phyloP scores from a whole-genome alignment of 2,329 filamentous ascomycete genomes.

The Aspergillus brasiliensis region DNA sequence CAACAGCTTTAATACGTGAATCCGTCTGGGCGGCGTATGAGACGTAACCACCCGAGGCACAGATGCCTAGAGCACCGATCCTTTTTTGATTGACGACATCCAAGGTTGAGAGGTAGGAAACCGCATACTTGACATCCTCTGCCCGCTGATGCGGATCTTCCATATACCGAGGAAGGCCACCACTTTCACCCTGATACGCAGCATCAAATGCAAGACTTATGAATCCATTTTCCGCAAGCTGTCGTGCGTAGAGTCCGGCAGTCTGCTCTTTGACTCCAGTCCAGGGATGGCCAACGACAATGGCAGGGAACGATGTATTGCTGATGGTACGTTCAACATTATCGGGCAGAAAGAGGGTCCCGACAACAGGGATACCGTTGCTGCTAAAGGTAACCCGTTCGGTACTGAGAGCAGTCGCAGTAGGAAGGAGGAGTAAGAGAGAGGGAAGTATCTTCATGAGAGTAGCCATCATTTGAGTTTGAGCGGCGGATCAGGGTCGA shows the following conservation, averaged over 20 bases:
- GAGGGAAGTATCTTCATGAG: no score
- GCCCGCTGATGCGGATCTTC: conserved; percentile 41
- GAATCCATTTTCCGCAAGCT: conserved; percentile 36
- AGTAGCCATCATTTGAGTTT: no score
- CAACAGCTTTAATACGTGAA: conserved; percentile 40
- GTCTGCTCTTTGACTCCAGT: conserved; percentile 43
- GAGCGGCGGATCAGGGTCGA: no score
- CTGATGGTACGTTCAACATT: background rate
- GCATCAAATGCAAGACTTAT: conserved; percentile 39
- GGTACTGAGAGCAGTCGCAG: no score
- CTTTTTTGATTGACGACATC: background rate
- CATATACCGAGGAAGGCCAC: conserved; percentile 37
- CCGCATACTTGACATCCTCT: conserved; percentile 29
- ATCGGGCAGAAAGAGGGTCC: background rate
- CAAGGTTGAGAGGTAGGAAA: background rate
- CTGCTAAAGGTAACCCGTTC: background rate
- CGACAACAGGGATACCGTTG: background rate
- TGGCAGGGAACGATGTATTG: conserved; percentile 5
- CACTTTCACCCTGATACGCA: conserved; percentile 41
- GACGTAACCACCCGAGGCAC: conserved; percentile 40
- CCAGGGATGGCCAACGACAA: conserved; percentile 37
- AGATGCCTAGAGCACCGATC: background rate
- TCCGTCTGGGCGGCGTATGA: conserved; percentile 39
- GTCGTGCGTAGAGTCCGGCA: conserved; percentile 32
- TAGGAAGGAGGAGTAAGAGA: no score